Evolutionary conservation across 129 eudicot species (phyloP).

Genomic region (Solidago caesia): DNA sequence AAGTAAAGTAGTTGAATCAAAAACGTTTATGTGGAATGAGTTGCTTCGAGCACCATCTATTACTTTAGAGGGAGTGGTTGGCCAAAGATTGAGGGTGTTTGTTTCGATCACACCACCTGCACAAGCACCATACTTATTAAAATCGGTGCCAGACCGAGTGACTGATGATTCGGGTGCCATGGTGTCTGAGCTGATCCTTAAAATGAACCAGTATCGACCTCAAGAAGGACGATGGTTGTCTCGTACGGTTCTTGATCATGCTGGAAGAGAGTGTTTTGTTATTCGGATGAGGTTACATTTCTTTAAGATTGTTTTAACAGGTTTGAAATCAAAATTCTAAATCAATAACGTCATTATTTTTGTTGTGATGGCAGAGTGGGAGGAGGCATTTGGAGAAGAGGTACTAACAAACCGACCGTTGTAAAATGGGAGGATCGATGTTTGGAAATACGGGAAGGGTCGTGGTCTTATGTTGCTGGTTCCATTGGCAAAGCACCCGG

Average conservation of each 20-base stretch:
- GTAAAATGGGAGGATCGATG: constrained; percentile 82
- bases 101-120: constrained; percentile 95
- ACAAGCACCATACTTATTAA: constrained; percentile 81
- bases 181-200: constrained; percentile 86
- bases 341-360: background rate
- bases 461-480: constrained; percentile 80
- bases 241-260: constrained; percentile 89
- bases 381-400: constrained; percentile 94
- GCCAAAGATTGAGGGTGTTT: constrained; percentile 38
- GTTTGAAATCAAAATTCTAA: background rate
- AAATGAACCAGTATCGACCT: constrained; percentile 80
- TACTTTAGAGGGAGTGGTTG: constrained; percentile 46
- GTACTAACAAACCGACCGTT: constrained; percentile 61
- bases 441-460: constrained; percentile 77
- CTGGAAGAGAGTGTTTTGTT: constrained; percentile 89
- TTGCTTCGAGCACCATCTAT: constrained; percentile 82
- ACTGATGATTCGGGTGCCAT: constrained; percentile 90
- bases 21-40: constrained; percentile 72
- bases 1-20: constrained; percentile 43
- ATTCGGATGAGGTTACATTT: constrained; percentile 65
- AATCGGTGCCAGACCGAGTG: constrained; percentile 89
- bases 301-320: background rate
- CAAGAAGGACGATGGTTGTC: constrained; percentile 97
- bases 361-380: constrained; percentile 48
- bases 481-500: constrained; percentile 91